A percentile compares a stretch with the other conserved stretches of the same genome.
These are phyloP conservation scores for Monosiga brevicollis DNA, from an alignment of 78 protist species.

Conservation along the genomic window DNA sequence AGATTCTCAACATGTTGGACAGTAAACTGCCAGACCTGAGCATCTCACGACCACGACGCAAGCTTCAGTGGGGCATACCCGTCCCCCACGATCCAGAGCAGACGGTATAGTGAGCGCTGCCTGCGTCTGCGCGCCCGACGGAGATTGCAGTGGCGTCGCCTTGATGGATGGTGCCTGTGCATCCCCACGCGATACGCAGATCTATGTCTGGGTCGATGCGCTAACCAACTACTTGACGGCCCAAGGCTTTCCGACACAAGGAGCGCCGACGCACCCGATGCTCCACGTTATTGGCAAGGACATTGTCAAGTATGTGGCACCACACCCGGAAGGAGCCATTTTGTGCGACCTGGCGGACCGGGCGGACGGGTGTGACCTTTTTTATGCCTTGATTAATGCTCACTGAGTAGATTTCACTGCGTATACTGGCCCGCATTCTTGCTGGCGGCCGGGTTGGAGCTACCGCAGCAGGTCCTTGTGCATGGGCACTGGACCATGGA, in stretches of 20 bases:
- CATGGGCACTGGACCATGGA: constrained; percentile 85
- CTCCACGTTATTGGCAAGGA: constrained; percentile 90
- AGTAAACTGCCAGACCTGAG: constrained; percentile 48
- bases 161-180: no score
- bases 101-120: no score
- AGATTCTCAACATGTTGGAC: background rate
- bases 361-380: no score
- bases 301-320: no score
- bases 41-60: constrained; percentile 52
- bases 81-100: constrained; percentile 79
- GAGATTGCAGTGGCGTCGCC: no score
- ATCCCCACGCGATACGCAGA: no score
- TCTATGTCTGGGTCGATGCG: constrained; percentile 98
- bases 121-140: no score
- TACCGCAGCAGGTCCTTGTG: constrained; percentile 46
- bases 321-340: no score
- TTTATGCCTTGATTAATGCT: no score
- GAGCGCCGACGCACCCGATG: constrained; percentile 50
- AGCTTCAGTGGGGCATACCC: constrained; percentile 81
- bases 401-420: constrained; percentile 88
- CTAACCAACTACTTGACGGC: constrained; percentile 86
- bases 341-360: no score
- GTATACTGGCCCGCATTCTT: constrained; percentile 94
- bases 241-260: constrained; percentile 44
- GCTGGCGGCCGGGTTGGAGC: constrained; percentile 27